Conservation (phyloP, 495 filamentous ascomycete genomes). For the Talaromyces wortmannii region DNA sequence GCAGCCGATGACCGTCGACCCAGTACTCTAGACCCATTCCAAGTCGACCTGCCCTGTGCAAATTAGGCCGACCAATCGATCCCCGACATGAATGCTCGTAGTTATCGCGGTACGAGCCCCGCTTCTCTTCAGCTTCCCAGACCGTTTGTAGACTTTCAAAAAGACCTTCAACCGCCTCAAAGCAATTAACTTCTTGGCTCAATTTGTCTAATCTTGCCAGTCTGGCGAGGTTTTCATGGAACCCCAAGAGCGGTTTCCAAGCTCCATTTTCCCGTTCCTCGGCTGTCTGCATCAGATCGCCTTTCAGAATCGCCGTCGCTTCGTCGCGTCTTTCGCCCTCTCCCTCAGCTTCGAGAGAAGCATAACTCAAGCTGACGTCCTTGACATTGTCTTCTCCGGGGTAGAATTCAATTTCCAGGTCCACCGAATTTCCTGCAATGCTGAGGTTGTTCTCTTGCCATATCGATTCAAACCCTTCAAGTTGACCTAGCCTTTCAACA, state of each 20-base stretch:
- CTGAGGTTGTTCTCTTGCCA: conserved; percentile 64
- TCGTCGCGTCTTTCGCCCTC: conserved; percentile 34
- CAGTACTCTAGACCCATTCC: conserved; percentile 85
- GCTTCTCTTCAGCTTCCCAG: conserved; percentile 43
- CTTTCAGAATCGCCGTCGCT: conserved; percentile 45
- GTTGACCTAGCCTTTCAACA: conserved; percentile 65
- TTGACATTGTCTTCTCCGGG: conserved; percentile 36
- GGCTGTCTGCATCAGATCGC: conserved; percentile 36
- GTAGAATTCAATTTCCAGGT: conserved; percentile 45
- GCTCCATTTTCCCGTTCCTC: conserved; percentile 29
- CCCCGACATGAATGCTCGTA: conserved; percentile 42
- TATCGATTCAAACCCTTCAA: conserved; percentile 67
- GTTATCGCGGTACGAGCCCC: conserved; percentile 31
- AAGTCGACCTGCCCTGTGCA: conserved; percentile 66
- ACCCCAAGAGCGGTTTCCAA: conserved; percentile 58
- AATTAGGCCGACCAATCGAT: conserved; percentile 65
- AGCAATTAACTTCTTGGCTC: conserved; percentile 77
- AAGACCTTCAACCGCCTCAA: conserved; percentile 80
- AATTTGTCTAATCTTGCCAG: conserved; percentile 74
- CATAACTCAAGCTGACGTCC: conserved; percentile 38
- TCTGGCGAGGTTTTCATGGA: conserved; percentile 74
- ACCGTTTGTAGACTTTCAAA: conserved; percentile 61
- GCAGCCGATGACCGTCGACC: conserved; percentile 54
- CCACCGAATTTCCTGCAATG: conserved; percentile 60
- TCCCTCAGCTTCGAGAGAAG: conserved; percentile 28